A percentile compares a stretch with the other conserved stretches of the same genome.
These are phyloP conservation scores for Boletales sp. DNA, from an alignment of 768 basidiomycete genomes.

Conservation along the genomic window DNA sequence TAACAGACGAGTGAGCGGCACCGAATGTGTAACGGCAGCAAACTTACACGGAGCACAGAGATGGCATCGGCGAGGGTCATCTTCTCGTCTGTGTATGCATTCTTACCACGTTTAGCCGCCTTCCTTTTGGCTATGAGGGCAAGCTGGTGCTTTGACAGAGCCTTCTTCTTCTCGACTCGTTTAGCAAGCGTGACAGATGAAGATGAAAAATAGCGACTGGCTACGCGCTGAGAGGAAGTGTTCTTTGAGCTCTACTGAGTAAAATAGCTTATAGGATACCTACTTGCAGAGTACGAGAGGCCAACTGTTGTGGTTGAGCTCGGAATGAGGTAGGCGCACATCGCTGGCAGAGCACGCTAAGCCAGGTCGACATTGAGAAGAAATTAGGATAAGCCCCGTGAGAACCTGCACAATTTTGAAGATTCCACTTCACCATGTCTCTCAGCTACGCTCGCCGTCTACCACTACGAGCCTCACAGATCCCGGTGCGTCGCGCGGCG, in stretches of 20 bases:
- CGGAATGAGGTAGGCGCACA: too few relatives aligned
- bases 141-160: slow-evolving; percentile 66
- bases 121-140: slow-evolving; percentile 62
- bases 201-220: slow-evolving; percentile 45
- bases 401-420: slow-evolving; percentile 8
- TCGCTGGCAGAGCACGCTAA: slow-evolving; percentile 24
- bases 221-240: neutral
- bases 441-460: slow-evolving; percentile 33
- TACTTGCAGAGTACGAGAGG: slow-evolving; percentile 25
- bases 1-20: slow-evolving; percentile 28
- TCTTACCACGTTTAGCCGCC: slow-evolving; percentile 50
- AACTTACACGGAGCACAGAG: slow-evolving; percentile 63
- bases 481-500: slow-evolving; percentile 40
- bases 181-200: slow-evolving; percentile 41
- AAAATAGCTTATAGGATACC: neutral
- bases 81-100: slow-evolving; percentile 61
- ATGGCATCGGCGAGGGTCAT: slow-evolving; percentile 66
- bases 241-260: neutral
- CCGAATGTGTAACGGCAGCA: neutral
- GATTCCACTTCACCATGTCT: slow-evolving; percentile 31
- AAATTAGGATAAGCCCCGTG: slow-evolving; percentile 14
- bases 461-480: slow-evolving; percentile 25
- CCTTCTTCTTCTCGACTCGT: slow-evolving; percentile 53
- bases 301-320: slow-evolving; percentile 32
- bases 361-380: slow-evolving; percentile 18